phyloP scores from a whole-genome alignment of 768 basidiomycete species.

The Russula olivacea region DNA sequence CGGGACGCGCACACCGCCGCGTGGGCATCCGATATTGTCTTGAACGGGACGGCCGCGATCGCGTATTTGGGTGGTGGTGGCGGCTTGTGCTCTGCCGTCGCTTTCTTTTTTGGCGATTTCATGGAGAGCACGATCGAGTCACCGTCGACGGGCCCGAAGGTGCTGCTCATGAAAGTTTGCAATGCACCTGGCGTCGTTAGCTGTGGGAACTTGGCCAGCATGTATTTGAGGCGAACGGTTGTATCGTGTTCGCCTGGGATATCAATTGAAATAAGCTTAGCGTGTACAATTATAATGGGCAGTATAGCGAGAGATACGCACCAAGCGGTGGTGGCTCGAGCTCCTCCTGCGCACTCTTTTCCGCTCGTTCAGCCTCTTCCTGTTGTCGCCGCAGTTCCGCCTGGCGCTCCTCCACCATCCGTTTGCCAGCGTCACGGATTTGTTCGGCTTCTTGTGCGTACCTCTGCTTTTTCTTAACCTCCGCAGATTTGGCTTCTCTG shows the following conservation, averaged over 20 bases:
- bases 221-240: slow-evolving; percentile 68
- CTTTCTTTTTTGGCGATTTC: slow-evolving; percentile 50
- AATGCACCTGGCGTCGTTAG: slow-evolving; percentile 50
- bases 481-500: slow-evolving; percentile 65
- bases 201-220: slow-evolving; percentile 49
- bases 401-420: slow-evolving; percentile 61
- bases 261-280: no score
- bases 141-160: slow-evolving; percentile 59
- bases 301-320: slow-evolving; percentile 22
- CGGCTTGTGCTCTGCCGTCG: slow-evolving; percentile 40
- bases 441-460: slow-evolving; percentile 58
- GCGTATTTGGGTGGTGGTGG: slow-evolving; percentile 45
- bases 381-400: slow-evolving; percentile 44
- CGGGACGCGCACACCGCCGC: slow-evolving; percentile 63
- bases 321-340: slow-evolving; percentile 55
- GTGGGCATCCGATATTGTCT: slow-evolving; percentile 70
- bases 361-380: slow-evolving; percentile 35
- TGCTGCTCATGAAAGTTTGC: slow-evolving; percentile 41
- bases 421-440: slow-evolving; percentile 69
- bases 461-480: slow-evolving; percentile 49
- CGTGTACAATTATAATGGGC: no score
- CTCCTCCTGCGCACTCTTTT: slow-evolving; percentile 32
- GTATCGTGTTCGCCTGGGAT: slow-evolving; percentile 58
- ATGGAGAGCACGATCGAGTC: slow-evolving; percentile 63
- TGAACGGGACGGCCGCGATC: slow-evolving; percentile 70